Conservation (phyloP, 352 stramenopile genomes). For the Hyphochytrium catenoides region DNA sequence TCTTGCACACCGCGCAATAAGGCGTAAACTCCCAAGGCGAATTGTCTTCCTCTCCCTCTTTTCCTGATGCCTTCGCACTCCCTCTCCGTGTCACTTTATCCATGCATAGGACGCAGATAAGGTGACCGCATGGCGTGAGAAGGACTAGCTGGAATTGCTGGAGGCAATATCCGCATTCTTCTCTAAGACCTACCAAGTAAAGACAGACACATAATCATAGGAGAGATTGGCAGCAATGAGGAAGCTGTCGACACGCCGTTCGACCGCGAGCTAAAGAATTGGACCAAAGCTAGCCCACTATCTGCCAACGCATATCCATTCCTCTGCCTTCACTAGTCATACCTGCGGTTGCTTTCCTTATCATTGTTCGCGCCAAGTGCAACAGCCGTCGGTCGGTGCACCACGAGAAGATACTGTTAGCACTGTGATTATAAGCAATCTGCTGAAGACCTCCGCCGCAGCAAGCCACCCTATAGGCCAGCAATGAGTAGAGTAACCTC, state of each 20-base stretch:
- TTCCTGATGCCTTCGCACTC: conserved; percentile 8
- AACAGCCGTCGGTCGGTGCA: conserved; percentile 7
- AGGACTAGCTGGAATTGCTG: conserved; percentile 60
- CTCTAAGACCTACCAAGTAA: conserved; percentile 12
- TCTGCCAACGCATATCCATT: neutral
- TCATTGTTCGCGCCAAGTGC: conserved; percentile 25
- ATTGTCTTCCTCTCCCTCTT: conserved; percentile 6
- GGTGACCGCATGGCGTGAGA: conserved; percentile 67
- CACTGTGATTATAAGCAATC: neutral
- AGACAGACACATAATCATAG: conserved; percentile 17
- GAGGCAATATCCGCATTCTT: conserved; percentile 57
- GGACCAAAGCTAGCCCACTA: conserved; percentile 4
- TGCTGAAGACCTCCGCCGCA: neutral
- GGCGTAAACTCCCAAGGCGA: too few relatives aligned
- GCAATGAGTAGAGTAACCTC: neutral
- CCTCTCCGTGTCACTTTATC: conserved; percentile 29
- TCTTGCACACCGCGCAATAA: conserved; percentile 29
- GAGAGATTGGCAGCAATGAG: conserved; percentile 12
- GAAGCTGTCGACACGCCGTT: conserved; percentile 11
- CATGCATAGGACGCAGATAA: conserved; percentile 77
- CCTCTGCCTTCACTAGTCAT: conserved; percentile 1
- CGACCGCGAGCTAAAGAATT: conserved; percentile 11
- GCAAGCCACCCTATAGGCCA: neutral
- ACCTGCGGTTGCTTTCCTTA: conserved; percentile 13
- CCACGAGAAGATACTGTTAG: conserved; percentile 9